Base-by-base conservation (phyloP, 352 stramenopile species). In the Phytophthora chlamydospora region DNA sequence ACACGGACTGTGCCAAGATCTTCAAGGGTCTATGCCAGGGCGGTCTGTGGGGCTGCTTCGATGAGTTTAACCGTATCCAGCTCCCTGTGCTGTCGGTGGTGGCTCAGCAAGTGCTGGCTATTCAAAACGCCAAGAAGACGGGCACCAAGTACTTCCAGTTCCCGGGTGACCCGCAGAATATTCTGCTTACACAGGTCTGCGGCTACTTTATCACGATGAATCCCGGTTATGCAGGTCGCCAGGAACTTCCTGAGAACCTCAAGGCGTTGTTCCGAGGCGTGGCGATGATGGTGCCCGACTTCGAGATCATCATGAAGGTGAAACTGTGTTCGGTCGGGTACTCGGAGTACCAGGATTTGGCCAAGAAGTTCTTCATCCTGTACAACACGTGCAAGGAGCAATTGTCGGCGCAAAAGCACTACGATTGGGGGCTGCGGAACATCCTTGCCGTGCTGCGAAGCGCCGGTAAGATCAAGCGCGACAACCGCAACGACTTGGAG, bases 171-270 rank as follows among this genome's bases (percentile, higher is more conserved):
- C 95, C 96, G 9, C 96, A 98, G 72, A 98, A 99, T 71, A 97
- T 99, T 55, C 61, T 97, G 39, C 78, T 99, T 3, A 96, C 97
- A 32, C 95, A 95, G 11, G 92, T 97, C 9, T 98, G 95, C 52
- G 96, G 96, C 3, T 99, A 98, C 71, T 99, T 99, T 68, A 99
- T 99, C 64, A 99, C 97, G 2, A 99, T 99, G 97, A 99, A 99
- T 71, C 97, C 97, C 4, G 97, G 97, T 46, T 99, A 99, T 65
- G 96, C 96, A 44, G 97, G 97, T 49, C 88, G 97, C 7, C 96
- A 99, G 67, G 97, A 99, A 66, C 75, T 99, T 2, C 97, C 97
- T 6, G 97, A 99, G 73, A 99, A 99, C 66, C 80, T 99, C 8
- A 99, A 99, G 72, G 96, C 95, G 9, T 76, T 97, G 6, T 97